Percentiles rank a stretch among this genome's conserved stretches.
phyloP scores from a whole-genome alignment of 257 asterid species.

The Voacanga thouarsii region DNA sequence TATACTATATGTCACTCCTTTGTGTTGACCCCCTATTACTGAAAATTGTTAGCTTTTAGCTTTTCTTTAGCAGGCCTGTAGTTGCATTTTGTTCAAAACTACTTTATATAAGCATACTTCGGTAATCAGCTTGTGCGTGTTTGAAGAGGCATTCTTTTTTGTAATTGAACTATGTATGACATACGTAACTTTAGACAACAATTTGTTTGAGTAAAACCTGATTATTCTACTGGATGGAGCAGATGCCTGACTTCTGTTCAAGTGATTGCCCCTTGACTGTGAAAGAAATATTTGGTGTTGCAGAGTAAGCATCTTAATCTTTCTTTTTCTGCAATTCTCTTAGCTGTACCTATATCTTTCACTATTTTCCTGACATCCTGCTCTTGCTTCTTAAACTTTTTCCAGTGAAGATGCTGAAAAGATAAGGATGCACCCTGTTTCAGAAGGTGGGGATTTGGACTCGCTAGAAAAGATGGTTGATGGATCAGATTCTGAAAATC shows the following conservation, averaged over 20 bases:
- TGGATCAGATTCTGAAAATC: slow-evolving; percentile 47
- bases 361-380: slow-evolving; percentile 2
- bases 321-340: slow-evolving; percentile 11
- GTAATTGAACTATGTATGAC: neutral
- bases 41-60: neutral
- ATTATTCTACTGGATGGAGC: slow-evolving; percentile 16
- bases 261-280: slow-evolving; percentile 74
- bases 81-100: neutral
- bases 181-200: neutral
- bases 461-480: slow-evolving; percentile 82
- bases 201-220: neutral
- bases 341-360: neutral
- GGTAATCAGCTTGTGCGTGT: neutral
- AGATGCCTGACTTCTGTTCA: slow-evolving; percentile 92
- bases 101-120: neutral
- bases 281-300: slow-evolving; percentile 84
- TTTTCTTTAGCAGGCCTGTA: neutral
- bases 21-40: neutral
- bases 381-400: slow-evolving; percentile 10
- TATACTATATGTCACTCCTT: neutral
- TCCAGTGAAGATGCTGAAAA: slow-evolving; percentile 93
- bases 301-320: slow-evolving; percentile 62
- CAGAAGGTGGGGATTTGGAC: slow-evolving; percentile 75
- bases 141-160: neutral
- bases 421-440: slow-evolving; percentile 70